Conservation (phyloP, 805 yeast species). For the Diddensiella caesifluorescens region DNA sequence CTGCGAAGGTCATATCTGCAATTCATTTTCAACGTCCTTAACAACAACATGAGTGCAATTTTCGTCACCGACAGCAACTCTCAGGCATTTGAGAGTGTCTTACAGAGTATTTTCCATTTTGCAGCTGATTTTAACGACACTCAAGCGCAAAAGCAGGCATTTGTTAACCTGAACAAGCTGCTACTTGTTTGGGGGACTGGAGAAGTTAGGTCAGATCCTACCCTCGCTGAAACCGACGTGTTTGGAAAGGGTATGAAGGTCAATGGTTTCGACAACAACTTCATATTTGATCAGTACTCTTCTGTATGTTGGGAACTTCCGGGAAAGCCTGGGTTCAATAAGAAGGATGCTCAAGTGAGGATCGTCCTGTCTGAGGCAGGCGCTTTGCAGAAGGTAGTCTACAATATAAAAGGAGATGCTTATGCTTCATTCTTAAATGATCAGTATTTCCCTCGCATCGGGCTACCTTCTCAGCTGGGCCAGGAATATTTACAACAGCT, state of each 20-base stretch:
- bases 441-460: conserved; percentile 44
- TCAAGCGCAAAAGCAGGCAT: conserved; percentile 59
- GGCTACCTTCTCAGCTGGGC: conserved; percentile 54
- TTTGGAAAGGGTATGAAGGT: conserved; percentile 49
- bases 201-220: conserved; percentile 38
- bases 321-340: conserved; percentile 62
- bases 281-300: conserved; percentile 62
- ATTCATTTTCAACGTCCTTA: conserved; percentile 61
- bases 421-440: conserved; percentile 51
- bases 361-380: conserved; percentile 72
- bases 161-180: conserved; percentile 58
- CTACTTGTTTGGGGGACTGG: conserved; percentile 67
- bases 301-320: conserved; percentile 72
- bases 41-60: conserved; percentile 75
- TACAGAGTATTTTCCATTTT: conserved; percentile 59
- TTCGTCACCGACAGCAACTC: conserved; percentile 66
- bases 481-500: conserved; percentile 59
- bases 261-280: conserved; percentile 61
- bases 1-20: conserved; percentile 67
- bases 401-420: conserved; percentile 41
- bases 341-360: conserved; percentile 75
- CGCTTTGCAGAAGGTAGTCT: conserved; percentile 59
- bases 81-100: conserved; percentile 50
- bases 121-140: conserved; percentile 61
- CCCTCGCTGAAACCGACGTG: conserved; percentile 29